These are phyloP conservation scores for Saccharomycopsis schoenii DNA, from an alignment of 805 yeast species.

Conservation along the genomic window DNA sequence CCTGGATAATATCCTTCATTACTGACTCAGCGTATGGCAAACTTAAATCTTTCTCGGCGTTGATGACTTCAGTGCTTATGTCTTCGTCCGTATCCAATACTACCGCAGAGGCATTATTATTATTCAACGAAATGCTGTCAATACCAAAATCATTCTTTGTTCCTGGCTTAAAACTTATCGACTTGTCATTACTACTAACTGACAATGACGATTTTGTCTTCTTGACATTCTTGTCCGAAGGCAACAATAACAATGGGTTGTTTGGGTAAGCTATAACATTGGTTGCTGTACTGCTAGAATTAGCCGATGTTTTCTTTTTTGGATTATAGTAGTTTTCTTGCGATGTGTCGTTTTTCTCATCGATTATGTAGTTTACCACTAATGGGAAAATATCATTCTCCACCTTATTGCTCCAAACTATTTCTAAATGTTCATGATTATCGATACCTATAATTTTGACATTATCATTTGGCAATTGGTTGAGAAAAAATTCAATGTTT, in stretches of 20 bases:
- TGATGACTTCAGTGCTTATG: not conserved
- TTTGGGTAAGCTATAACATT: not conserved
- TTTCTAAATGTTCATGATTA: conserved; percentile 82
- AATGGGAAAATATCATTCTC: conserved; percentile 35
- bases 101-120: not conserved
- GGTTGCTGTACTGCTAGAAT: not conserved
- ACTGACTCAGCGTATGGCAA: not conserved
- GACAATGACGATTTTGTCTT: not conserved
- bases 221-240: not conserved
- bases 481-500: conserved; percentile 68
- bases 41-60: not conserved
- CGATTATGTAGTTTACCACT: conserved; percentile 23
- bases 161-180: not conserved
- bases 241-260: not conserved
- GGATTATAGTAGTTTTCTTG: not conserved
- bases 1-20: not conserved
- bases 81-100: not conserved
- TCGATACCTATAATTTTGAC: conserved; percentile 48
- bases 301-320: not conserved
- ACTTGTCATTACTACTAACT: not conserved
- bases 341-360: not conserved
- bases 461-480: conserved; percentile 47
- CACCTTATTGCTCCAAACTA: conserved; percentile 77
- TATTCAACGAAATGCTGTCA: not conserved
- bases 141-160: not conserved